Conservation (phyloP, 2,329 filamentous ascomycete species). For the Monosporascus sp. region DNA sequence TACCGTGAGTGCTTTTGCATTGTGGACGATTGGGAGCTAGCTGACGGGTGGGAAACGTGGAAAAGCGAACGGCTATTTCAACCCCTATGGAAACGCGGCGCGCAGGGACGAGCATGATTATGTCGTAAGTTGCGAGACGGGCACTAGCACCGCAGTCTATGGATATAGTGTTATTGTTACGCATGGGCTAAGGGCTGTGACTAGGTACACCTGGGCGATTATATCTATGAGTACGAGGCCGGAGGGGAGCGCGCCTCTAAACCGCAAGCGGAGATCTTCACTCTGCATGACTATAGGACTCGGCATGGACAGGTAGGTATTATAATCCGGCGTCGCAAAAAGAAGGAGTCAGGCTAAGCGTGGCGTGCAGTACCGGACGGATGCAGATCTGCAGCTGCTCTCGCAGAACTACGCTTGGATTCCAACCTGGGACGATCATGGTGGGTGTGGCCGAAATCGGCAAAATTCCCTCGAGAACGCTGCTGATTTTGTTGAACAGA, state of each 20-base stretch:
- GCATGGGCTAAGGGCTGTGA: not conserved
- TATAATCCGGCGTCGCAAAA: not conserved
- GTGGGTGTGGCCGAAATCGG: constrained; percentile 11
- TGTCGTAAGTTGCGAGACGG: constrained; percentile 31
- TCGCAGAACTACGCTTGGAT: constrained; percentile 41
- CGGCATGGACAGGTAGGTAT: constrained; percentile 30
- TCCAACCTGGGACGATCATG: constrained; percentile 41
- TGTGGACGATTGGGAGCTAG: not conserved
- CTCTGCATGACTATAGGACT: constrained; percentile 39
- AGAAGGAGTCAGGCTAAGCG: not conserved
- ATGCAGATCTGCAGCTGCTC: constrained; percentile 36
- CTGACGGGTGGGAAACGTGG: constrained; percentile 1
- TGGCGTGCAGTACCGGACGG: constrained; percentile 32
- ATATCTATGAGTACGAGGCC: constrained; percentile 58
- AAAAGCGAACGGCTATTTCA: constrained; percentile 41
- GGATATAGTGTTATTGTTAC: not conserved
- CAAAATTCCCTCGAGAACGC: not conserved
- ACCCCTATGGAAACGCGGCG: constrained; percentile 39
- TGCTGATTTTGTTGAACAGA: constrained; percentile 27
- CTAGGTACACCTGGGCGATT: constrained; percentile 39
- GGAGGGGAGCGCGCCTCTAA: constrained; percentile 23
- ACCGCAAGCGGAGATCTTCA: constrained; percentile 24
- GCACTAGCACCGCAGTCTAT: too few species aligned
- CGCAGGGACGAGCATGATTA: constrained; percentile 42
- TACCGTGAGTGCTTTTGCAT: constrained; percentile 21